phyloP scores from a whole-genome alignment of 306 rosid species.

The Canavalia gladiata region DNA sequence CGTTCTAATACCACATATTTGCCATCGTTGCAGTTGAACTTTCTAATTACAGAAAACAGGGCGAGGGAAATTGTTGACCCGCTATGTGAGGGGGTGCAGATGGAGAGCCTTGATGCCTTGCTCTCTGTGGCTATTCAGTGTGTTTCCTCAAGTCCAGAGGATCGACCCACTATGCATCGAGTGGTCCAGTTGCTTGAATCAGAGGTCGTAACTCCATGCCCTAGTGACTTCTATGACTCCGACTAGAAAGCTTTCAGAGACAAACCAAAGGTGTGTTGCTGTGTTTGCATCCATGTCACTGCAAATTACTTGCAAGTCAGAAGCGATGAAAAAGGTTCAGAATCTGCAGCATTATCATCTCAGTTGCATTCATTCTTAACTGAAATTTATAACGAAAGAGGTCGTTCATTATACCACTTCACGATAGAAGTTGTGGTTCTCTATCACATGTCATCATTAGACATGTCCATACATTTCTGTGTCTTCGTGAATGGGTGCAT shows the following conservation, averaged over 20 bases:
- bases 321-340: slow-evolving; percentile 46
- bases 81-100: slow-evolving; percentile 85
- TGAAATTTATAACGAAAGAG: slow-evolving; percentile 48
- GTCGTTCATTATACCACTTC: slow-evolving; percentile 45
- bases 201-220: slow-evolving; percentile 97
- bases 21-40: slow-evolving; percentile 74
- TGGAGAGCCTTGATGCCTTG: slow-evolving; percentile 92
- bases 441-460: slow-evolving; percentile 47
- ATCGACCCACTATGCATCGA: slow-evolving; percentile 97
- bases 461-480: slow-evolving; percentile 46
- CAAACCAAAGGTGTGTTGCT: slow-evolving; percentile 40
- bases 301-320: slow-evolving; percentile 44
- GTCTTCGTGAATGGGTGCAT: slow-evolving; percentile 56
- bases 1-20: slow-evolving; percentile 47
- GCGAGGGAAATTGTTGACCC: slow-evolving; percentile 83
- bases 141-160: slow-evolving; percentile 91
- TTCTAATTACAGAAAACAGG: slow-evolving; percentile 84
- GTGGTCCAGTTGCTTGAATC: slow-evolving; percentile 95
- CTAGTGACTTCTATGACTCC: slow-evolving; percentile 93
- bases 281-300: slow-evolving; percentile 45
- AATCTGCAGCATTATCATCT: slow-evolving; percentile 44
- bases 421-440: slow-evolving; percentile 40
- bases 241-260: slow-evolving; percentile 53
- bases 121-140: slow-evolving; percentile 86
- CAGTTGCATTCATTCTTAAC: slow-evolving; percentile 57